These are phyloP conservation scores for Leucoagaricus sp. DNA, from an alignment of 1,284 basidiomycete genomes.

Conservation along the genomic window DNA sequence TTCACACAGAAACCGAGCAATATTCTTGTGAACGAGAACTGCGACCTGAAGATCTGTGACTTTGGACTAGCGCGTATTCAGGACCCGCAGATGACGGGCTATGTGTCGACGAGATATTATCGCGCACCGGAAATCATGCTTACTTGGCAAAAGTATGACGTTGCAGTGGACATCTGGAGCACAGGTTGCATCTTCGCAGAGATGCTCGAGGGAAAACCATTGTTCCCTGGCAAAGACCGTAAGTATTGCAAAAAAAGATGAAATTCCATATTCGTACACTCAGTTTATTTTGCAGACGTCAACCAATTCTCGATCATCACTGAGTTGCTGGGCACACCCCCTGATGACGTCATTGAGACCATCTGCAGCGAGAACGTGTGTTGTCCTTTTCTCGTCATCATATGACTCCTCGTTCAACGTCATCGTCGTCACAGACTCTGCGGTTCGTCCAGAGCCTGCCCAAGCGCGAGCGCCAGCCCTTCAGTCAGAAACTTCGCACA, in stretches of 20 bases:
- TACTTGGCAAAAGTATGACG: constrained; percentile 99
- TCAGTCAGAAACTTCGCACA: constrained; percentile 91
- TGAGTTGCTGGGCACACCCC: constrained; percentile 95
- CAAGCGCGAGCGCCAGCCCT: constrained; percentile 94
- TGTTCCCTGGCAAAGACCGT: constrained; percentile 99
- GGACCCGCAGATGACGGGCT: constrained; percentile 99
- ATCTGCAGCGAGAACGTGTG: constrained; percentile 96
- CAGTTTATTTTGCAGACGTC: constrained; percentile 74
- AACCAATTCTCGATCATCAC: constrained; percentile 99
- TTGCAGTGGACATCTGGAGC: constrained; percentile 99
- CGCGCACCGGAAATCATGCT: constrained; percentile 99
- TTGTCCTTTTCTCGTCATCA: constrained; percentile 22
- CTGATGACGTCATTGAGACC: constrained; percentile 99
- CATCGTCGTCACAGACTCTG: constrained; percentile 70
- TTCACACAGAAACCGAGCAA: constrained; percentile 90
- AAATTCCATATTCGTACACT: constrained; percentile 13
- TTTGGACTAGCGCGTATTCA: constrained; percentile 96
- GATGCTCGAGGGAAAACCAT: constrained; percentile 98
- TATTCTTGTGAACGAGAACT: constrained; percentile 99
- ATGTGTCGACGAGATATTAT: constrained; percentile 98
- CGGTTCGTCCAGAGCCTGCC: constrained; percentile 97
- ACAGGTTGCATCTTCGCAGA: constrained; percentile 99
- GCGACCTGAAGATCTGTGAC: constrained; percentile 97
- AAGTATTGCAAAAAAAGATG: constrained; percentile 34
- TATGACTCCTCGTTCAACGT: constrained; percentile 19